These are phyloP conservation scores for Podospora tetraspora DNA, from an alignment of 495 filamentous ascomycete species.

Conservation along the genomic window DNA sequence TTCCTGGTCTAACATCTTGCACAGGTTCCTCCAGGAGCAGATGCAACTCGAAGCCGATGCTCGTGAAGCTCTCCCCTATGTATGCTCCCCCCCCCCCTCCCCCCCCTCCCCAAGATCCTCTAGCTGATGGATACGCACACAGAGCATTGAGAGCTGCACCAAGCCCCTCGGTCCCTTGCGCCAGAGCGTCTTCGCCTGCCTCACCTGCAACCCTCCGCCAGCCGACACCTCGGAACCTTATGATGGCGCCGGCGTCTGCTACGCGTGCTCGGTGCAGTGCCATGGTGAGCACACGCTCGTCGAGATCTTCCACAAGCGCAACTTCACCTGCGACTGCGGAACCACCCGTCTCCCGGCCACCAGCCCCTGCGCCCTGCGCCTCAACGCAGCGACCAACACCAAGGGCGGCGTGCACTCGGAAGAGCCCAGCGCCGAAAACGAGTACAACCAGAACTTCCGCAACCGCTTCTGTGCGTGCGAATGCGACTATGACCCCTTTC, in stretches of 20 bases:
- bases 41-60: slow-evolving; percentile 90
- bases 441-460: slow-evolving; percentile 90
- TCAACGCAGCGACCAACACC: slow-evolving; percentile 63
- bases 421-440: slow-evolving; percentile 64
- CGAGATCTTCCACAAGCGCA: slow-evolving; percentile 91
- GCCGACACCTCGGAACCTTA: slow-evolving; percentile 54
- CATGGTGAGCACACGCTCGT: slow-evolving; percentile 93
- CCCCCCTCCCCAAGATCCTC: not conserved
- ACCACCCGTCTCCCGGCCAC: slow-evolving; percentile 69
- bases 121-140: slow-evolving; percentile 4
- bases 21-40: slow-evolving; percentile 81
- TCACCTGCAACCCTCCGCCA: slow-evolving; percentile 86
- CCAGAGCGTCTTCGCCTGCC: slow-evolving; percentile 80
- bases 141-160: slow-evolving; percentile 92
- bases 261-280: slow-evolving; percentile 92
- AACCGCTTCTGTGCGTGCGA: slow-evolving; percentile 90
- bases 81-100: slow-evolving; percentile 29
- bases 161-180: slow-evolving; percentile 78
- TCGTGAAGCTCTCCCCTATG: slow-evolving; percentile 88
- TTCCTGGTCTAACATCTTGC: not conserved
- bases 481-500: slow-evolving; percentile 74
- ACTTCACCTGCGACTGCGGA: slow-evolving; percentile 96
- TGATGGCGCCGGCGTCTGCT: slow-evolving; percentile 81
- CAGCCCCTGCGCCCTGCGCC: slow-evolving; percentile 69
- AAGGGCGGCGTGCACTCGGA: slow-evolving; percentile 75